These are phyloP conservation scores for Podila verticillata DNA, from an alignment of 192 early-diverging fungal species.

Conservation along the genomic window DNA sequence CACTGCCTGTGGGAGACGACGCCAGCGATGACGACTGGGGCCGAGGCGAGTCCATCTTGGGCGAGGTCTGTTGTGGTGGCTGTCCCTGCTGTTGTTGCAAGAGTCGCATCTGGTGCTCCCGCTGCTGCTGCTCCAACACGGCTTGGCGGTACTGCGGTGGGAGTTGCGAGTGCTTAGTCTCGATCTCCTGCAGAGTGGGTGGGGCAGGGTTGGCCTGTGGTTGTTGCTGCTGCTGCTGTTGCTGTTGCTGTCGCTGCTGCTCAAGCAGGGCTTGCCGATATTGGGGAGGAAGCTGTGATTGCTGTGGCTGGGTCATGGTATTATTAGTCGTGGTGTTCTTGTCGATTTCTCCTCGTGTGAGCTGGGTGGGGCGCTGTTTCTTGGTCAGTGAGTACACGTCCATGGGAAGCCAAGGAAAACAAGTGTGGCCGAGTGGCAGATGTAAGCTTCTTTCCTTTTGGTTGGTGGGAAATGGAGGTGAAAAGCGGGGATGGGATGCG, in stretches of 20 bases:
- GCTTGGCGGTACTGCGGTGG: conserved; percentile 7
- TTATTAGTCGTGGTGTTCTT: not conserved
- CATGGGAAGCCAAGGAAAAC: conserved; percentile 15
- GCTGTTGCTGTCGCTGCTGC: conserved; percentile 5
- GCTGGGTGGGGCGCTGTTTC: conserved; percentile 47
- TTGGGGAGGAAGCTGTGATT: conserved; percentile 34
- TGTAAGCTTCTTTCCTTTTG: not conserved
- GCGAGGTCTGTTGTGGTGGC: conserved; percentile 15
- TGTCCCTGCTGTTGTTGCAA: conserved; percentile 32
- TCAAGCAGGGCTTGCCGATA: conserved; percentile 43
- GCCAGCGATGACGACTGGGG: conserved; percentile 8
- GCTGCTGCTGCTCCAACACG: conserved; percentile 30
- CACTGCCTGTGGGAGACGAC: conserved; percentile 22
- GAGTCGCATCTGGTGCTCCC: conserved; percentile 31
- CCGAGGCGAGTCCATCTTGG: conserved; percentile 10
- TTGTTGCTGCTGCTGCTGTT: not conserved
- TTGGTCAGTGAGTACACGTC: conserved; percentile 47
- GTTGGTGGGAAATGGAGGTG: not conserved
- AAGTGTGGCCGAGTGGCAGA: no score
- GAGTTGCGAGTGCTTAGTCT: not conserved
- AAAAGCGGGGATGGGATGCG: not conserved
- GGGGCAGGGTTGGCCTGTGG: not conserved
- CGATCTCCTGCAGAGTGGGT: conserved; percentile 4
- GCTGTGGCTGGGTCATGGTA: conserved; percentile 17
- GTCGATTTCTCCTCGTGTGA: conserved; percentile 38